phyloP scores from a whole-genome alignment of 2,329 filamentous ascomycete species.

The Neocatenulostroma microsporum region DNA sequence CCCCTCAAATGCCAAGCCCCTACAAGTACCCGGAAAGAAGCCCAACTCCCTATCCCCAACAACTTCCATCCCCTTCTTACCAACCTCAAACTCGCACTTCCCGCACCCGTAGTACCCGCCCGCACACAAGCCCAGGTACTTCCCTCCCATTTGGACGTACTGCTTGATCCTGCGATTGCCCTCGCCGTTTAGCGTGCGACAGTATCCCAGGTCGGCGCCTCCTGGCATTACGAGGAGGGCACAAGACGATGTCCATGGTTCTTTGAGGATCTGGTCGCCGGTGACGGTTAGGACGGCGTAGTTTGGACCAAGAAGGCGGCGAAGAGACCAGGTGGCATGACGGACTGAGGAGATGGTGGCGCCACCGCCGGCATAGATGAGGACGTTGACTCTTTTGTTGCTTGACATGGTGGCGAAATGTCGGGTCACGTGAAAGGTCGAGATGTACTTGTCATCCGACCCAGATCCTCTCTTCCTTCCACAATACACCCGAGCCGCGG shows the following conservation, averaged over 20 bases:
- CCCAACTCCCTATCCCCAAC: constrained; percentile 74
- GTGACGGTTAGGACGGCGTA: constrained; percentile 87
- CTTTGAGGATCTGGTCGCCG: constrained; percentile 70
- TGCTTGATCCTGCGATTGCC: constrained; percentile 79
- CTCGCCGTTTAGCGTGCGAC: constrained; percentile 73
- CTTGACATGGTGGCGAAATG: constrained; percentile 46
- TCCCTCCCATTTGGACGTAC: constrained; percentile 77
- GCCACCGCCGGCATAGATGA: constrained; percentile 85
- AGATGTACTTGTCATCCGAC: too few species aligned
- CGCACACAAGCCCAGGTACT: constrained; percentile 86
- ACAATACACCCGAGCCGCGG: too few species aligned
- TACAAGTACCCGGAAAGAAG: constrained; percentile 81
- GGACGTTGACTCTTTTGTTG: constrained; percentile 75
- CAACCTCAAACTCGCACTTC: constrained; percentile 86
- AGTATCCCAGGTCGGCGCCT: constrained; percentile 89
- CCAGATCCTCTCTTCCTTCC: too few species aligned
- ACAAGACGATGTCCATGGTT: constrained; percentile 84
- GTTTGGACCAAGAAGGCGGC: constrained; percentile 75
- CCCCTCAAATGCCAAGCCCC: constrained; percentile 78
- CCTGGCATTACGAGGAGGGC: constrained; percentile 87
- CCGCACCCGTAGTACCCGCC: constrained; percentile 83
- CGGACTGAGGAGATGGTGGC: constrained; percentile 81
- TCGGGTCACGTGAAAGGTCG: constrained; percentile 4
- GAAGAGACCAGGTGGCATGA: constrained; percentile 80
- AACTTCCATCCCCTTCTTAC: constrained; percentile 72